These are phyloP conservation scores for Dissophora ornata DNA, from an alignment of 192 early-diverging fungal species.

Conservation along the genomic window DNA sequence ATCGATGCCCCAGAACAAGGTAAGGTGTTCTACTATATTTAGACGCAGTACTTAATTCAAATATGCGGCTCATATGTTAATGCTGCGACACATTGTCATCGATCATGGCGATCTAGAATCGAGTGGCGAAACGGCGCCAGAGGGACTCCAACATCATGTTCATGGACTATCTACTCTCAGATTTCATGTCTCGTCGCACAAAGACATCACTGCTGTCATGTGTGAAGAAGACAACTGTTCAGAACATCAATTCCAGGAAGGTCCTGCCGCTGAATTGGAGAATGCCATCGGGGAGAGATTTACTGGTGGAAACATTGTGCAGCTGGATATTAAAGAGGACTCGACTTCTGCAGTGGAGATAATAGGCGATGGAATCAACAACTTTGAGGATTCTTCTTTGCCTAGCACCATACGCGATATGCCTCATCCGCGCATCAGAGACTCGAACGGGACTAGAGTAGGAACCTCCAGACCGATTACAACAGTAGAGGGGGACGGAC, in stretches of 20 bases:
- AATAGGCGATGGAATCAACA: slow-evolving; percentile 28
- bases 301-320: slow-evolving; percentile 16
- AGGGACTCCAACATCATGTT: slow-evolving; percentile 13
- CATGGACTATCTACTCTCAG: slow-evolving; percentile 38
- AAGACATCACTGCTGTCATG: slow-evolving; percentile 37
- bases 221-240: slow-evolving; percentile 43
- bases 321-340: slow-evolving; percentile 47
- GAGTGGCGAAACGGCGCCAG: not conserved
- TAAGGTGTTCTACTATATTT: not conserved
- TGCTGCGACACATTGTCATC: too few species aligned
- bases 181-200: slow-evolving; percentile 31
- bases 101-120: slow-evolving; percentile 3
- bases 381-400: slow-evolving; percentile 18
- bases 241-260: slow-evolving; percentile 41
- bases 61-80: too few species aligned
- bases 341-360: slow-evolving; percentile 15
- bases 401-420: not conserved
- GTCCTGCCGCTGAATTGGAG: slow-evolving; percentile 34
- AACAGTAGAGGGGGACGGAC: too few species aligned
- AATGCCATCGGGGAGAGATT: slow-evolving; percentile 10
- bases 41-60: not conserved
- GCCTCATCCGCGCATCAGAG: not conserved
- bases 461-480: not conserved
- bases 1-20: slow-evolving; percentile 10
- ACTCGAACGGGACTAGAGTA: not conserved